phyloP scores from a whole-genome alignment of 108 stramenopile species.

The Epithemia pelagica region DNA sequence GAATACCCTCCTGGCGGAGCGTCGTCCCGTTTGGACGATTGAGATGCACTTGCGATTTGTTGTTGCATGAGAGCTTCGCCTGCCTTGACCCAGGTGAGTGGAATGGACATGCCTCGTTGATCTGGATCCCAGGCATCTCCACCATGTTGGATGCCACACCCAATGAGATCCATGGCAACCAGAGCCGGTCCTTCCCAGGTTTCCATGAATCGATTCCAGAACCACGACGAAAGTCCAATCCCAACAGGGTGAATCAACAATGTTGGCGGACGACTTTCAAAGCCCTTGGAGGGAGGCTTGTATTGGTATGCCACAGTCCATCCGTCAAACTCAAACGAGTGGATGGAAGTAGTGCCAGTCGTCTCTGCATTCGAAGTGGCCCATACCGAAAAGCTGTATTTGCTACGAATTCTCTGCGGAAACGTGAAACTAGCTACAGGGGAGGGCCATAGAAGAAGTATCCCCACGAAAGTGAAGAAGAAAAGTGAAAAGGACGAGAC shows the following conservation, averaged over 20 bases:
- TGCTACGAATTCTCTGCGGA: too few relatives aligned
- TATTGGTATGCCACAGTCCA: constrained; percentile 54
- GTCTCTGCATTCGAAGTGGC: too few relatives aligned
- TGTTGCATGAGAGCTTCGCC: constrained; percentile 39
- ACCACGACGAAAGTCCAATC: constrained; percentile 59
- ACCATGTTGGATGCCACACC: constrained; percentile 55
- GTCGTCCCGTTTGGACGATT: too few relatives aligned
- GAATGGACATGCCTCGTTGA: constrained; percentile 34
- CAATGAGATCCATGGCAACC: constrained; percentile 61
- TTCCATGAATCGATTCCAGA: constrained; percentile 42
- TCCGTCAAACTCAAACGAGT: constrained; percentile 32
- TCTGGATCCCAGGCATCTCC: constrained; percentile 19
- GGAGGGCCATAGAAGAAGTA: too few relatives aligned
- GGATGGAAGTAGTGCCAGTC: background rate
- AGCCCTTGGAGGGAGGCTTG: constrained; percentile 22
- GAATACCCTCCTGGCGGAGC: too few relatives aligned
- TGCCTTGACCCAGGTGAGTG: constrained; percentile 53
- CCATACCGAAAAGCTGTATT: too few relatives aligned
- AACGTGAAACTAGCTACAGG: too few relatives aligned
- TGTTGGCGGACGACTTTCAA: constrained; percentile 22
- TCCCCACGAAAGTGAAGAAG: too few relatives aligned
- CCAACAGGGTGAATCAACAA: constrained; percentile 68
- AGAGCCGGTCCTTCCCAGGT: constrained; percentile 22
- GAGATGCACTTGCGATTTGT: background rate
- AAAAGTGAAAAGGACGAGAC: too few relatives aligned